A percentile compares a stretch with the other conserved stretches of the same genome.
These are phyloP conservation scores for Massospora cicadina DNA, from an alignment of 371 early-diverging fungal species.

Conservation along the genomic window DNA sequence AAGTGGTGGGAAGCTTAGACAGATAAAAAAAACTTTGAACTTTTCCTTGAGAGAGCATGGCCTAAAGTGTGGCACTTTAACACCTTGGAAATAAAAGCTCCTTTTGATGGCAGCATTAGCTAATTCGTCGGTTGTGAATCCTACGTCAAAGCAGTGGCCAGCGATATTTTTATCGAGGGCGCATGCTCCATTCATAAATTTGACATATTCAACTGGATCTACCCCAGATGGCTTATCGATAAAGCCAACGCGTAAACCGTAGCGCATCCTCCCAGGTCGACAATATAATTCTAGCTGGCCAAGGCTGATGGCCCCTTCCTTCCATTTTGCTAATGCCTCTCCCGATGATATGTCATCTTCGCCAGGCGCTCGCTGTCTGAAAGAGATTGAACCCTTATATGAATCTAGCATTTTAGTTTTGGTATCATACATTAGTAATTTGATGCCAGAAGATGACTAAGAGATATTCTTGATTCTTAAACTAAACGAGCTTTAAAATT, in stretches of 20 bases:
- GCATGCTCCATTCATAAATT: neutral
- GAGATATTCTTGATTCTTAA: too few species aligned
- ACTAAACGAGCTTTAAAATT: too few species aligned
- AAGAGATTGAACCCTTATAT: too few species aligned
- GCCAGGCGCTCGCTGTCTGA: too few species aligned
- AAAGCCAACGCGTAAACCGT: neutral
- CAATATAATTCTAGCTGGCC: too few species aligned
- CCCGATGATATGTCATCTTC: too few species aligned
- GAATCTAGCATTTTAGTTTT: too few species aligned
- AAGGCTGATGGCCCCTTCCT: too few species aligned
- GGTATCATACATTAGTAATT: too few species aligned
- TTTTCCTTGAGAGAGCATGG: neutral
- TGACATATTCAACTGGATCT: neutral
- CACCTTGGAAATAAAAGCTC: neutral
- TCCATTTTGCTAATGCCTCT: too few species aligned
- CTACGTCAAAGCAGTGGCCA: neutral
- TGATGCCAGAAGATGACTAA: too few species aligned
- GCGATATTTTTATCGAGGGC: neutral
- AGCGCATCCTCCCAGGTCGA: neutral
- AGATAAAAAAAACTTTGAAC: neutral
- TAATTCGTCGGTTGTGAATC: neutral
- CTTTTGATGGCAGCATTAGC: neutral
- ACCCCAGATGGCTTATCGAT: neutral
- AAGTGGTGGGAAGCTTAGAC: neutral
- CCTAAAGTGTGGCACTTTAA: neutral